Conservation (phyloP, 768 basidiomycete species). For the Suillus subaureus region DNA sequence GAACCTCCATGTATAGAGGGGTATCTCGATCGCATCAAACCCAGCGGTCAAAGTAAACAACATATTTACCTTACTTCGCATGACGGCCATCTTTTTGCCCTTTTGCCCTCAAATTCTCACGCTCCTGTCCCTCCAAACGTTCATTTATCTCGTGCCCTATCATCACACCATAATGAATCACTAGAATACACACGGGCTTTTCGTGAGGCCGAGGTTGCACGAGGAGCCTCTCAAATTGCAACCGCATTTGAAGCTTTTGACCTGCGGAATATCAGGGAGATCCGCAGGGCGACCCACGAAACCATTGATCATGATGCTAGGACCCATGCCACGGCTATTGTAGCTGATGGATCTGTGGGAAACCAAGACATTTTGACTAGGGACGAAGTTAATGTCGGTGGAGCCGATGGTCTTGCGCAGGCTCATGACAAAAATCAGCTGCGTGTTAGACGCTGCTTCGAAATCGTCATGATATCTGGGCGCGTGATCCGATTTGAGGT, state of each 20-base stretch:
- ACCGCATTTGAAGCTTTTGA: constrained; percentile 71
- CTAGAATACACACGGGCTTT: constrained; percentile 37
- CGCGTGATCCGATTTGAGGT: constrained; percentile 81
- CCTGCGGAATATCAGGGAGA: constrained; percentile 63
- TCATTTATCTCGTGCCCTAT: constrained; percentile 33
- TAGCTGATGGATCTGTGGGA: constrained; percentile 7
- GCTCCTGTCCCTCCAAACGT: constrained; percentile 72
- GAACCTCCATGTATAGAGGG: constrained; percentile 89
- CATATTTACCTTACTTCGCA: constrained; percentile 72
- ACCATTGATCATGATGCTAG: constrained; percentile 27
- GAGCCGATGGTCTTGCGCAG: constrained; percentile 52
- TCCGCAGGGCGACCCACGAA: constrained; percentile 61
- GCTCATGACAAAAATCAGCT: constrained; percentile 46
- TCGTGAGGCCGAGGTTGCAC: constrained; percentile 54
- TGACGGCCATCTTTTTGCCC: constrained; percentile 70
- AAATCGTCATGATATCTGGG: constrained; percentile 71
- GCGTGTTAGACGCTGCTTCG: constrained; percentile 72
- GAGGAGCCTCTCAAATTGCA: constrained; percentile 67
- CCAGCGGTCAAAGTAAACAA: constrained; percentile 58
- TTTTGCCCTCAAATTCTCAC: constrained; percentile 52
- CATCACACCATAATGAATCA: constrained; percentile 29
- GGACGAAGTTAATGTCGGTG: constrained; percentile 70
- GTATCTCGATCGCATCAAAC: constrained; percentile 72
- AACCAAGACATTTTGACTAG: constrained; percentile 21
- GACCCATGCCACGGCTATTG: constrained; percentile 1